Conservation (phyloP, 768 basidiomycete genomes). For the Rhodotorula diobovata region DNA sequence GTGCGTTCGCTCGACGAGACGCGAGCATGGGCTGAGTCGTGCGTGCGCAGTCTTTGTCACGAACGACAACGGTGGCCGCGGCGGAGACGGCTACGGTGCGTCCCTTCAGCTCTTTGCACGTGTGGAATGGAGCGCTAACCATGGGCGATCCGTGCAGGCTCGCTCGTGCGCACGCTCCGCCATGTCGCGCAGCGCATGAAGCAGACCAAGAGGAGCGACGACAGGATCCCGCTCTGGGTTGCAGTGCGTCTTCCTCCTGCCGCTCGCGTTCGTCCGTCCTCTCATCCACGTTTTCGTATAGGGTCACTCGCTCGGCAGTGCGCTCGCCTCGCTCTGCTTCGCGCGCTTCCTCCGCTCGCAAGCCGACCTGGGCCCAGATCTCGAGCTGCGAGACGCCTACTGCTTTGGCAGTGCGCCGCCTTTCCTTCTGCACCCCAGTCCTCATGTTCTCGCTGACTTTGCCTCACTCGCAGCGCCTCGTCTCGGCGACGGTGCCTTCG, state of each 20-base stretch:
- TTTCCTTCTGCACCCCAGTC: neutral
- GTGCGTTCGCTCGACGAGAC: neutral
- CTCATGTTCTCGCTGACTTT: too few species aligned
- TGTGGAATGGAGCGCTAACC: neutral
- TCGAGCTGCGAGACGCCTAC: constrained; percentile 14
- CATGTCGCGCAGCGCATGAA: constrained; percentile 24
- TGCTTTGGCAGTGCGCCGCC: neutral
- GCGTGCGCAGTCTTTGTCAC: constrained; percentile 6
- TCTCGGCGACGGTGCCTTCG: constrained; percentile 24
- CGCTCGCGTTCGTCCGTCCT: too few species aligned
- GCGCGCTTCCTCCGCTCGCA: constrained; percentile 26
- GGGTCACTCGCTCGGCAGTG: constrained; percentile 27
- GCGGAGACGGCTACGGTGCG: constrained; percentile 13
- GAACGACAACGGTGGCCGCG: neutral
- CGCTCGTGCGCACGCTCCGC: constrained; percentile 19
- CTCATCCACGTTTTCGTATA: fast-evolving
- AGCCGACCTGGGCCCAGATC: constrained; percentile 15
- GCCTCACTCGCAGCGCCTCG: constrained; percentile 2
- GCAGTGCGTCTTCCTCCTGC: neutral
- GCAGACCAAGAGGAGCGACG: neutral
- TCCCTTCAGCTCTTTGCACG: too few species aligned
- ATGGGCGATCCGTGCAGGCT: neutral
- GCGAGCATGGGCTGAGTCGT: too few species aligned
- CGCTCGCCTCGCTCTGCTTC: constrained; percentile 23
- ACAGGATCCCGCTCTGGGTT: constrained; percentile 29